These are phyloP conservation scores for Zea mays DNA, from an alignment of 176 grass and related monocot genomes.

Conservation along the genomic window DNA sequence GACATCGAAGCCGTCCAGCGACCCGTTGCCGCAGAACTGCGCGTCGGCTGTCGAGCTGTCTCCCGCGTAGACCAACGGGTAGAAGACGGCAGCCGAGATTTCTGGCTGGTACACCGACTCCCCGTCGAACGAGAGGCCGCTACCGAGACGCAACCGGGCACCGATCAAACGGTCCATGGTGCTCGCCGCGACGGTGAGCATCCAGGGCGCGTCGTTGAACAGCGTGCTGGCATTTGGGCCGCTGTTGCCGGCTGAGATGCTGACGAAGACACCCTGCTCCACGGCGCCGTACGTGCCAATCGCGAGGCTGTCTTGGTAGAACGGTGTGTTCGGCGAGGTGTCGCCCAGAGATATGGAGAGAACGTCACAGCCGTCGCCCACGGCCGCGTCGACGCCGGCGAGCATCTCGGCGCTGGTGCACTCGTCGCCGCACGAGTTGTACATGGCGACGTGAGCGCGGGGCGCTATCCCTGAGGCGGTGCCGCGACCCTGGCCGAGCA, in stretches of 20 bases:
- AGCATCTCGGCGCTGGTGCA: background rate
- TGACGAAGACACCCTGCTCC: background rate
- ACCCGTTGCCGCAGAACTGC: slow-evolving; percentile 11
- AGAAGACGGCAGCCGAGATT: background rate
- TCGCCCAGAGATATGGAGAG: slow-evolving; percentile 28
- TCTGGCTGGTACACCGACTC: slow-evolving; percentile 8
- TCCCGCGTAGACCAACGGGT: background rate
- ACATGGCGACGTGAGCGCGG: background rate
- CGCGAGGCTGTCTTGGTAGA: background rate
- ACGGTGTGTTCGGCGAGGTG: background rate
- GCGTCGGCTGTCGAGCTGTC: background rate
- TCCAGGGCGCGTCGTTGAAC: background rate
- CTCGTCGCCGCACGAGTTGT: background rate
- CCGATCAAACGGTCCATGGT: background rate
- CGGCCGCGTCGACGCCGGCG: slow-evolving; percentile 36
- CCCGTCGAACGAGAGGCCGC: background rate
- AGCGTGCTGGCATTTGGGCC: background rate
- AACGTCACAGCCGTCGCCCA: slow-evolving; percentile 41
- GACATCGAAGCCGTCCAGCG: slow-evolving; percentile 34
- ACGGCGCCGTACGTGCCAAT: background rate
- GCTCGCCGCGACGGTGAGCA: slow-evolving; percentile 4
- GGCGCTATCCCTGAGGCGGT: slow-evolving; percentile 38
- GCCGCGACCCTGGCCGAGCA: slow-evolving; percentile 28
- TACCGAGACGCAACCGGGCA: background rate
- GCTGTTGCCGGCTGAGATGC: background rate